These are phyloP conservation scores for Singerocomus inundabilis DNA, from an alignment of 1,284 basidiomycete genomes.

Conservation along the genomic window DNA sequence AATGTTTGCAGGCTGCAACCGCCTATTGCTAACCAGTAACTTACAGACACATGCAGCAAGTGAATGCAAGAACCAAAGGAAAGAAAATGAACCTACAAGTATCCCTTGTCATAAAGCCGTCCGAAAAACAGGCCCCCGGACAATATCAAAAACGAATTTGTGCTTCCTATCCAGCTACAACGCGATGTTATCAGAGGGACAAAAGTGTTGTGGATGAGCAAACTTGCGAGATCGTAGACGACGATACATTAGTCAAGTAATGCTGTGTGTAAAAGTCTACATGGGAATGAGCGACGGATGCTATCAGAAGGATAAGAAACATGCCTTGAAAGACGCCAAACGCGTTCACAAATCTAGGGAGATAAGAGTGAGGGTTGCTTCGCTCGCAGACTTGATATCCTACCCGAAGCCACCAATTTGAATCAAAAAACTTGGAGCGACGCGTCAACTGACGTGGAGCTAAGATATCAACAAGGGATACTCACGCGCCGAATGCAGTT, in stretches of 20 bases:
- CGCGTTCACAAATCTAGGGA: slow-evolving; percentile 34
- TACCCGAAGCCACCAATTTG: slow-evolving; percentile 41
- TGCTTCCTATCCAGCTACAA: slow-evolving; percentile 50
- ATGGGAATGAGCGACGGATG: neutral
- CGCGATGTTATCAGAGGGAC: neutral
- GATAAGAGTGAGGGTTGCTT: neutral
- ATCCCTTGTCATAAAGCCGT: slow-evolving; percentile 35
- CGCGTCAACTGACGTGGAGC: slow-evolving; percentile 4
- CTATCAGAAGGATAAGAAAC: neutral
- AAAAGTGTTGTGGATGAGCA: neutral
- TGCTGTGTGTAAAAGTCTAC: slow-evolving; percentile 36
- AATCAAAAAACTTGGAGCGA: slow-evolving; percentile 23
- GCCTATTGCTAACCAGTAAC: slow-evolving; percentile 28
- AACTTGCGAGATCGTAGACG: slow-evolving; percentile 38
- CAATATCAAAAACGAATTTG: slow-evolving; percentile 42
- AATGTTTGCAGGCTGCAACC: slow-evolving; percentile 28
- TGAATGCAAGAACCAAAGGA: neutral
- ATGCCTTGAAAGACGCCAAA: slow-evolving; percentile 45
- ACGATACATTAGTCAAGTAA: slow-evolving; percentile 35
- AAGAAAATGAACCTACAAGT: slow-evolving; percentile 31
- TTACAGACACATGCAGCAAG: slow-evolving; percentile 4
- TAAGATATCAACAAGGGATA: neutral
- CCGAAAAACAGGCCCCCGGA: slow-evolving; percentile 37
- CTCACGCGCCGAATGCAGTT: slow-evolving; percentile 30
- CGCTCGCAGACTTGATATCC: neutral